These are phyloP conservation scores for Aspergillus ostianus DNA, from an alignment of 495 filamentous ascomycete genomes.

Conservation along the genomic window DNA sequence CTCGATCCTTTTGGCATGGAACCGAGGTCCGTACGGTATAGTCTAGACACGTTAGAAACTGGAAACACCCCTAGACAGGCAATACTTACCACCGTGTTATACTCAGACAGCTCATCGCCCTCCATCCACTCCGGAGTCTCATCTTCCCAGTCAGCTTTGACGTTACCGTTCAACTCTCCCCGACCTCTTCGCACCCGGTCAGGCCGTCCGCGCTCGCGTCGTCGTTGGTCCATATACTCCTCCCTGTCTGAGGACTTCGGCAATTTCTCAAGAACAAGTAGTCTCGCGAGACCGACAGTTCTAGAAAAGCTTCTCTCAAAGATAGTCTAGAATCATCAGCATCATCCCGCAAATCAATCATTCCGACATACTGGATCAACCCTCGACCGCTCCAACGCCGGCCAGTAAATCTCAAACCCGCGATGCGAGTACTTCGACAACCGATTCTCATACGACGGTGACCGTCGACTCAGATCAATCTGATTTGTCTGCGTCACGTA, in stretches of 20 bases:
- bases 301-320: conserved; percentile 74
- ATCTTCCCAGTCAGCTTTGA: conserved; percentile 70
- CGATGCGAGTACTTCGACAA: conserved; percentile 84
- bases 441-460: conserved; percentile 81
- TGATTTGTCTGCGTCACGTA: conserved; percentile 78
- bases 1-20: conserved; percentile 70
- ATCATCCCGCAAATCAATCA: not conserved
- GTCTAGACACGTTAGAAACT: conserved; percentile 32
- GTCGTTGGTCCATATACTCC: conserved; percentile 60
- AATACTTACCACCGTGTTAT: conserved; percentile 61
- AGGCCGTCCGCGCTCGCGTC: conserved; percentile 67
- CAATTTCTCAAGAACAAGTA: conserved; percentile 76
- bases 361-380: conserved; percentile 58
- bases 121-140: conserved; percentile 81
- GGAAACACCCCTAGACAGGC: not conserved
- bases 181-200: conserved; percentile 19
- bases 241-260: conserved; percentile 65
- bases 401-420: conserved; percentile 80
- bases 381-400: conserved; percentile 63
- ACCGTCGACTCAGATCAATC: conserved; percentile 74
- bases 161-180: conserved; percentile 48
- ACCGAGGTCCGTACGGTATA: conserved; percentile 71
- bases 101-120: conserved; percentile 69
- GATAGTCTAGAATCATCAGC: conserved; percentile 52
- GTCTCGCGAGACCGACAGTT: conserved; percentile 71